These are phyloP conservation scores for Tieghemostelium lacteum DNA, from an alignment of 78 protist species.

Conservation along the genomic window DNA sequence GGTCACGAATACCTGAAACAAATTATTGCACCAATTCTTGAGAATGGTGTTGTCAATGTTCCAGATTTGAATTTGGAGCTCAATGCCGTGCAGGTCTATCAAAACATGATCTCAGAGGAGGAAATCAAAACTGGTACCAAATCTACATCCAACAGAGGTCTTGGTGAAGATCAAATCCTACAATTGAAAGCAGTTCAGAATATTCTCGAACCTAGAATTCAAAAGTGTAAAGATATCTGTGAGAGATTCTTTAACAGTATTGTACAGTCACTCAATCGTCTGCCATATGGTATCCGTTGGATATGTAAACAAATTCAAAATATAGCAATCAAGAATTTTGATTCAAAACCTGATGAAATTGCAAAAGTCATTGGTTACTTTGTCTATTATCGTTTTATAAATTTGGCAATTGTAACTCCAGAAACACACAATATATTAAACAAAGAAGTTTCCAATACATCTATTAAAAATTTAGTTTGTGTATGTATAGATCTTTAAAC, in stretches of 20 bases:
- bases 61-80: constrained; percentile 64
- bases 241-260: constrained; percentile 84
- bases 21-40: constrained; percentile 71
- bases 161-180: constrained; percentile 71
- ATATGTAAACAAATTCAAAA: constrained; percentile 84
- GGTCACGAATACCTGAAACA: constrained; percentile 74
- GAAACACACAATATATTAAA: constrained; percentile 66
- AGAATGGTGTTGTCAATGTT: constrained; percentile 74
- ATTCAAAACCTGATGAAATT: constrained; percentile 70
- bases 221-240: constrained; percentile 81
- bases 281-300: constrained; percentile 91
- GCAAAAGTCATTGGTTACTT: constrained; percentile 72
- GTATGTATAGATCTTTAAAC: neutral
- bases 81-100: constrained; percentile 62
- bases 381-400: constrained; percentile 85
- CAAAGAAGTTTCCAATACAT: constrained; percentile 51
- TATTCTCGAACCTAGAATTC: constrained; percentile 66
- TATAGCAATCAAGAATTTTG: constrained; percentile 55
- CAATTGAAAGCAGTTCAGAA: constrained; percentile 77
- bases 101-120: constrained; percentile 66
- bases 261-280: constrained; percentile 65
- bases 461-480: constrained; percentile 68
- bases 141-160: constrained; percentile 51
- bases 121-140: constrained; percentile 75
- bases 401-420: constrained; percentile 81